Conservation (phyloP, 2,329 filamentous ascomycete species). For the Aulographum hederae region DNA sequence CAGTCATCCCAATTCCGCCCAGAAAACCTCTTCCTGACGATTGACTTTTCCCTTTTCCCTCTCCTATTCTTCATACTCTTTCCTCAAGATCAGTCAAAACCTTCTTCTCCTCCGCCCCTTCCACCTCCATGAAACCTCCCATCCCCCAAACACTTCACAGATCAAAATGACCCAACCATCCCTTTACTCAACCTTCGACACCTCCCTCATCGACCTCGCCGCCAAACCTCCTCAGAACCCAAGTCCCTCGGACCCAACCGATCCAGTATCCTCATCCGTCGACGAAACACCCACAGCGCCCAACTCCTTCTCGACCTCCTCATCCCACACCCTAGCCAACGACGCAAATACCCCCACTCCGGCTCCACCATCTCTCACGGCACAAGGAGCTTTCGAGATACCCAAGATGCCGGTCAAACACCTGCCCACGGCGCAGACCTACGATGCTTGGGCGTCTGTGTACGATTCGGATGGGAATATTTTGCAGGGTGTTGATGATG, state of each 20-base stretch:
- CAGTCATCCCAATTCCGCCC: too few species aligned
- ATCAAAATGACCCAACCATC: slow-evolving; percentile 16
- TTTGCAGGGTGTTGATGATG: slow-evolving; percentile 43
- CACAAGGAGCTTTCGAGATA: slow-evolving; percentile 2
- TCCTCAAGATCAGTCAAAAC: too few species aligned
- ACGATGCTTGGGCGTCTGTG: slow-evolving; percentile 31
- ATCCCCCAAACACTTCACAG: slow-evolving; percentile 3
- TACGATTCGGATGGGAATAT: slow-evolving; percentile 52
- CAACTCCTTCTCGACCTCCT: slow-evolving; percentile 4
- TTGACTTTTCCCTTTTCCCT: too few species aligned
- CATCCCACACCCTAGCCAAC: not conserved
- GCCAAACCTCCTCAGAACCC: too few species aligned
- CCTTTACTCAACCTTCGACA: slow-evolving; percentile 19
- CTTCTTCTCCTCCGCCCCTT: too few species aligned
- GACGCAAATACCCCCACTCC: not conserved
- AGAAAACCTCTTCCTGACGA: too few species aligned
- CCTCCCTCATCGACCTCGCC: slow-evolving; percentile 16
- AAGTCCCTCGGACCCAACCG: too few species aligned
- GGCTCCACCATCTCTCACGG: not conserved
- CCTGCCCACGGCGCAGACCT: slow-evolving; percentile 24
- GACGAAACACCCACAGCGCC: not conserved
- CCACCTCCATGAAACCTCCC: too few species aligned
- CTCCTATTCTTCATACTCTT: too few species aligned
- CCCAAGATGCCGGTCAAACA: slow-evolving; percentile 13
- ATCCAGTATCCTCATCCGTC: too few species aligned